Evolutionary conservation across 495 filamentous ascomycete genomes (phyloP).

Genomic region (Bombardia bombarda): DNA sequence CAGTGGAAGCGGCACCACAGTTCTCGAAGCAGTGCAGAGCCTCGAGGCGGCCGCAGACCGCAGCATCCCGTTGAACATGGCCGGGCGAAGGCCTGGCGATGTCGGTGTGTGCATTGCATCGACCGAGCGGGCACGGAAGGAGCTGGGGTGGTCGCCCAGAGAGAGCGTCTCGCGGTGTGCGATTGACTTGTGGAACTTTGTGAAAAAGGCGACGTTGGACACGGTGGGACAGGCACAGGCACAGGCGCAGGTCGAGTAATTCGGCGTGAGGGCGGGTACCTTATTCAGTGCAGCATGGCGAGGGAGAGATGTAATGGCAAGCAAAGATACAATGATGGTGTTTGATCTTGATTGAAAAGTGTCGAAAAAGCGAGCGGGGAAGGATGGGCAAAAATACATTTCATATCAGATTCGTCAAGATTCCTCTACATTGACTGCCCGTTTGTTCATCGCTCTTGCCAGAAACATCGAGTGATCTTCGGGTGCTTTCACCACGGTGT

Average conservation of each 20-base stretch:
- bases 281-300: not conserved
- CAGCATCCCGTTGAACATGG: constrained; percentile 12
- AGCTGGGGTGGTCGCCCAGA: constrained; percentile 21
- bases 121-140: constrained; percentile 15
- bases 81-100: constrained; percentile 18
- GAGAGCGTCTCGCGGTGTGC: constrained; percentile 18
- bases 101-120: constrained; percentile 21
- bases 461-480: not conserved
- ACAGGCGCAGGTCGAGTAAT: too few species aligned
- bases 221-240: not conserved
- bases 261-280: too few species aligned
- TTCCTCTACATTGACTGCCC: not conserved
- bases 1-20: constrained; percentile 43
- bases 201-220: constrained; percentile 3
- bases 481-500: too few species aligned
- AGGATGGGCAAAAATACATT: too few species aligned
- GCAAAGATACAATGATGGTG: too few species aligned
- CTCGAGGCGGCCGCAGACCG: constrained; percentile 14
- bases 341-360: too few species aligned
- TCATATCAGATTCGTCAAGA: too few species aligned
- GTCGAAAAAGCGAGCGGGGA: too few species aligned
- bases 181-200: constrained; percentile 21
- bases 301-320: too few species aligned
- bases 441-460: not conserved
- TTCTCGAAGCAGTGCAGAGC: constrained; percentile 42